Conservation (phyloP, 768 basidiomycete species). For the Russula virescens region DNA sequence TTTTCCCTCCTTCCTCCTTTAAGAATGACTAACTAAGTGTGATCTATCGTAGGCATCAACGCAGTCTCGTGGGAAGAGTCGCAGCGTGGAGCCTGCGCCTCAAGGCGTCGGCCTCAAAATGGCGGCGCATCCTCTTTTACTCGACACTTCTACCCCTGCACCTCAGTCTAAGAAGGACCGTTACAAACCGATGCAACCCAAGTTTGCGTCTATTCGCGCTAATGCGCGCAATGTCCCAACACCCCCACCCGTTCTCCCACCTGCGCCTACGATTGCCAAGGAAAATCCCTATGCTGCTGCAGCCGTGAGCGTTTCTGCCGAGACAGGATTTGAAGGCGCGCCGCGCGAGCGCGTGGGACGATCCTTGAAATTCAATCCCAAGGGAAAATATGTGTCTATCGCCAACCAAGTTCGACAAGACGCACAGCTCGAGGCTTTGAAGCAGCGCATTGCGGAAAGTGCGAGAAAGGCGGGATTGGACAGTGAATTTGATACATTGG, state of each 20-base stretch:
- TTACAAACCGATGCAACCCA: constrained; percentile 98
- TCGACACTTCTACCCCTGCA: constrained; percentile 55
- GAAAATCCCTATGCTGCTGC: constrained; percentile 77
- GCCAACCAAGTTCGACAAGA: constrained; percentile 70
- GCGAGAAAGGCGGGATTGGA: constrained; percentile 92
- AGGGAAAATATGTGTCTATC: constrained; percentile 83
- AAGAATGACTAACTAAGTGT: not conserved
- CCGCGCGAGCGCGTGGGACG: constrained; percentile 66
- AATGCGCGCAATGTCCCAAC: constrained; percentile 74
- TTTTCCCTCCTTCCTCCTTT: not conserved
- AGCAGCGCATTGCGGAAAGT: constrained; percentile 88
- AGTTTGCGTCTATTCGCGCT: constrained; percentile 94
- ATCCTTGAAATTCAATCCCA: constrained; percentile 80
- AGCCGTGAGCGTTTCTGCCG: constrained; percentile 40
- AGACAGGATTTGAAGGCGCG: constrained; percentile 64
- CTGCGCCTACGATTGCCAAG: constrained; percentile 33
- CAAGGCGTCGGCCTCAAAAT: constrained; percentile 84
- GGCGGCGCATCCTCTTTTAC: constrained; percentile 81
- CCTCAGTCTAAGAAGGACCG: constrained; percentile 81
- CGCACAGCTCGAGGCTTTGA: constrained; percentile 80
- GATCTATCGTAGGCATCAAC: constrained; percentile 42
- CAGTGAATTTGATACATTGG: constrained; percentile 84
- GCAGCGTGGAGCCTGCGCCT: constrained; percentile 54
- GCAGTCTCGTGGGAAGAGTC: constrained; percentile 50
- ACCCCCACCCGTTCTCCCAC: constrained; percentile 42